Percentiles rank a stretch among this genome's conserved stretches.
These are phyloP conservation scores for Lasiosphaeris hirsuta DNA, from an alignment of 495 filamentous ascomycete genomes.

Conservation along the genomic window DNA sequence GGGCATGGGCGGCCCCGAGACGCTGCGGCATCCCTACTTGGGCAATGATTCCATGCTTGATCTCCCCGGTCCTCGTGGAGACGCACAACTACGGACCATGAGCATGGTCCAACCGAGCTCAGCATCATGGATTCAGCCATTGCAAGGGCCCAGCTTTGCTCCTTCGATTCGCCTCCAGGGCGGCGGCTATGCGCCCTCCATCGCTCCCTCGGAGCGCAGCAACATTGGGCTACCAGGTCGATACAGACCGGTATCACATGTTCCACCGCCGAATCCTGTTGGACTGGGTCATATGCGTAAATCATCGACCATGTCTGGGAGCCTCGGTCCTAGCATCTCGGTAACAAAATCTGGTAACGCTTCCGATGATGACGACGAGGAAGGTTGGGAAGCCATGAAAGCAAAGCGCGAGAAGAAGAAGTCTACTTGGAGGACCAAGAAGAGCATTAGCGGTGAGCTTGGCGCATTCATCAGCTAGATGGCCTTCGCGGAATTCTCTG, in stretches of 20 bases:
- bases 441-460: constrained; percentile 41
- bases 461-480: constrained; percentile 39
- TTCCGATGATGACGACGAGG: constrained; percentile 75
- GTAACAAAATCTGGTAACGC: constrained; percentile 30
- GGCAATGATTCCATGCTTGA: constrained; percentile 38
- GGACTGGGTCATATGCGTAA: constrained; percentile 34
- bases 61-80: constrained; percentile 33
- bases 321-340: constrained; percentile 28
- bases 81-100: constrained; percentile 57
- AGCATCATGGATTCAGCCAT: constrained; percentile 46
- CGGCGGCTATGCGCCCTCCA: constrained; percentile 55
- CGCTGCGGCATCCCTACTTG: constrained; percentile 44
- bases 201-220: constrained; percentile 91
- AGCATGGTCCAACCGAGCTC: constrained; percentile 76
- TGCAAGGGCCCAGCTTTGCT: constrained; percentile 36
- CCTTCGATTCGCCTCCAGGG: constrained; percentile 46
- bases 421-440: constrained; percentile 68
- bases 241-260: constrained; percentile 84
- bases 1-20: constrained; percentile 23
- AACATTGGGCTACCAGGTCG: constrained; percentile 85
- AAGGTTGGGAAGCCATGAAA: constrained; percentile 80
- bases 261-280: constrained; percentile 29
- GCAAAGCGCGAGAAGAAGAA: constrained; percentile 80
- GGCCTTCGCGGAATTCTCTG: constrained; percentile 7
- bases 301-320: constrained; percentile 52